Evolutionary conservation across 352 stramenopile species (phyloP), one percentile per base, ranked within the genome.

Genomic region (Thalassiosira hispida): DNA sequence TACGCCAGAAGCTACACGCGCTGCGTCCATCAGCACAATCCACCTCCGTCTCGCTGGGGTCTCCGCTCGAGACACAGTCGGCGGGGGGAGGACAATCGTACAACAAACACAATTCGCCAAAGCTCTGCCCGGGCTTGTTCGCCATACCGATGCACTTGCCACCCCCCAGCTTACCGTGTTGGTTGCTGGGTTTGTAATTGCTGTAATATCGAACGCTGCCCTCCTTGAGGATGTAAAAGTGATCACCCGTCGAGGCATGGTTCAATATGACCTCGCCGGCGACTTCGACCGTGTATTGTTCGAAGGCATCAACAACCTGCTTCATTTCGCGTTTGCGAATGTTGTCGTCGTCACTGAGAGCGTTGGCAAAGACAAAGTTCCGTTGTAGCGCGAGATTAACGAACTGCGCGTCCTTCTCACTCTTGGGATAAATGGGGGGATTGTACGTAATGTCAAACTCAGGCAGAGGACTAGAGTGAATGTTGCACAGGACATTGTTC

Each of bases 31-130:
- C 55, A 16, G 31, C 18, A 23, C 44, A 52, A 7, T 44, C 25
- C 82, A 0, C 92, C 96, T 47, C 96, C 0, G 31, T 53, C 16
- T 72, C 63, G 52, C 33, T 49, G 9, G 44, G 42, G 29, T 72
- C 42, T 18, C 63, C 63, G 52, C 46, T 62, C 22, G 97, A 93
- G 29, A 79, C 53, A 56, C 79, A 83, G 31, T 81, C 59, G 2
- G 96, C 96, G 0, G 95, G 94, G 25, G 96, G 90, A 31, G 96
- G 95, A 64, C 94, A 97, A 62, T 82, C 61, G 61, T 82, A 82
- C 31, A 82, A 53, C 29, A 82, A 49, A 63, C 64, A 75, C 38
- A 82, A 61, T 29, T 82, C 74, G 3, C 74, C 74, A 56, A 82
- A 82, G 27, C 47, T 68, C 65, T 77, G 64, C 5, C 73, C 73